Evolutionary conservation across 257 asterid genomes (phyloP).

Genomic region (Rhazya stricta): DNA sequence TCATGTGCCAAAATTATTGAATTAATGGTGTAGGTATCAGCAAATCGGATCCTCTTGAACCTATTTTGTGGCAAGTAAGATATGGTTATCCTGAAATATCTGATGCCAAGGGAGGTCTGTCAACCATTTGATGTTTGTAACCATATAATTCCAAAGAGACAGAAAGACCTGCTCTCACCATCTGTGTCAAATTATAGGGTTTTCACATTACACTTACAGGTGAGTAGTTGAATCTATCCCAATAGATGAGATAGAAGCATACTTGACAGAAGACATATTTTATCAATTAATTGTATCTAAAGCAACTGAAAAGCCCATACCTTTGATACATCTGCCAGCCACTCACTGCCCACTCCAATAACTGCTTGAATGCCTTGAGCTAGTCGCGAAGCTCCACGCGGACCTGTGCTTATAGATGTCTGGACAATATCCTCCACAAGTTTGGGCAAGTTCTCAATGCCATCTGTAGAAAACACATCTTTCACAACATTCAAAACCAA

Average conservation of each 20-base stretch:
- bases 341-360: slow-evolving; percentile 91
- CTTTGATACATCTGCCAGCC: slow-evolving; percentile 88
- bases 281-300: neutral
- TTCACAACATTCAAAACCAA: neutral
- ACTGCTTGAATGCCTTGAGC: slow-evolving; percentile 99
- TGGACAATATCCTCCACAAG: slow-evolving; percentile 88
- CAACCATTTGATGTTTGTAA: neutral
- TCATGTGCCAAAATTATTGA: neutral
- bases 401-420: slow-evolving; percentile 91
- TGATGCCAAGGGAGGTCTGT: too few species aligned
- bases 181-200: neutral
- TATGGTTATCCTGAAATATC: neutral
- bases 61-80: neutral
- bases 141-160: neutral
- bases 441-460: slow-evolving; percentile 73
- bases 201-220: neutral
- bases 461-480: slow-evolving; percentile 41
- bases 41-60: neutral
- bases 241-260: neutral
- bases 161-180: neutral
- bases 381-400: slow-evolving; percentile 90
- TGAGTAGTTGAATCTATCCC: neutral
- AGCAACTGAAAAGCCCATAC: slow-evolving; percentile 29
- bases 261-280: neutral
- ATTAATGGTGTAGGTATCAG: neutral